Conservation (phyloP, 352 stramenopile species). For the Thraustochytrium striatum region DNA sequence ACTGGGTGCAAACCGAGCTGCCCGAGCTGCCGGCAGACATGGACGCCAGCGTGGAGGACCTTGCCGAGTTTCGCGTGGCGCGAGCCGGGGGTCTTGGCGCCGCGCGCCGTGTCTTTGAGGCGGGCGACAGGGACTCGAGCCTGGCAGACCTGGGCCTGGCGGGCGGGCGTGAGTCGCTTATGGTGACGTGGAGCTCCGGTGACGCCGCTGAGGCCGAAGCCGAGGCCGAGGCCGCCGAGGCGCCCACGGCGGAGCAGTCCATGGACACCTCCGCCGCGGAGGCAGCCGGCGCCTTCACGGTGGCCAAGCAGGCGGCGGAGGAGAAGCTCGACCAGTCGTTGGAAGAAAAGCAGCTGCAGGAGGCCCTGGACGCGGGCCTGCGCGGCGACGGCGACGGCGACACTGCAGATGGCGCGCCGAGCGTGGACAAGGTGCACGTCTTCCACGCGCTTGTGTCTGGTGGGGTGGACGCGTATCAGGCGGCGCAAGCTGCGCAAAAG, state of each 20-base stretch:
- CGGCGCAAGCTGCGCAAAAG: slow-evolving; percentile 36
- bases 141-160: slow-evolving; percentile 2
- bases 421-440: slow-evolving; percentile 21
- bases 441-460: slow-evolving; percentile 32
- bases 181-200: slow-evolving; percentile 17
- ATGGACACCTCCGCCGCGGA: not conserved
- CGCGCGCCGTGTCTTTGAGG: not conserved
- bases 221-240: not conserved
- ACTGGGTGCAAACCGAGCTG: slow-evolving; percentile 2
- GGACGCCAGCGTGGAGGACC: not conserved
- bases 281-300: slow-evolving; percentile 1
- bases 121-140: not conserved
- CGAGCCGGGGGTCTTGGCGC: not conserved
- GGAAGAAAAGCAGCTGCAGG: slow-evolving; percentile 4
- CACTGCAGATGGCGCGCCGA: too few species aligned
- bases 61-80: slow-evolving; percentile 6
- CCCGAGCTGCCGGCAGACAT: slow-evolving; percentile 19
- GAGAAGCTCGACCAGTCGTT: slow-evolving; percentile 6
- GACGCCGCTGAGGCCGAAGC: not conserved
- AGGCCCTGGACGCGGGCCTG: not conserved
- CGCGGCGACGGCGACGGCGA: not conserved
- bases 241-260: too few species aligned
- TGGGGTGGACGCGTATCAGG: not conserved
- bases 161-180: slow-evolving; percentile 9
- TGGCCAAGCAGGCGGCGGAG: slow-evolving; percentile 1